Evolutionary conservation across 306 rosid species (phyloP).

Genomic region (Amphicarpaea edgeworthii): DNA sequence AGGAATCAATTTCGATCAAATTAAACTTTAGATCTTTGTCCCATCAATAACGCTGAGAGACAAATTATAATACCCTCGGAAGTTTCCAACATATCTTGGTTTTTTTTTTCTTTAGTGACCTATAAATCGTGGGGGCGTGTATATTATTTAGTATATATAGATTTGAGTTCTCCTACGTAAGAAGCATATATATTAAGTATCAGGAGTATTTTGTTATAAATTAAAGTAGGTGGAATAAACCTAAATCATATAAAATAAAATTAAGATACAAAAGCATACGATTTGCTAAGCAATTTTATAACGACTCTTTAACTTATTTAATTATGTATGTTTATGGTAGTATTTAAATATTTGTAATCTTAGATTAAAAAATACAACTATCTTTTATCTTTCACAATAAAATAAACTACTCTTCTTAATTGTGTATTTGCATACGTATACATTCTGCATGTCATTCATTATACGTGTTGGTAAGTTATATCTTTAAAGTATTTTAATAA

Average conservation of each 20-base stretch:
- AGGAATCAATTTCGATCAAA: too few relatives aligned
- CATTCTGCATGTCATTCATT: too few relatives aligned
- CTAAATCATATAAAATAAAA: not conserved
- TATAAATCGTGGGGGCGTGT: not conserved
- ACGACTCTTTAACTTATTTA: not conserved
- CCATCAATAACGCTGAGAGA: not conserved
- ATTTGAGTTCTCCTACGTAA: constrained; percentile 9
- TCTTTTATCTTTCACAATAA: not conserved
- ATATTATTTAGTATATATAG: not conserved
- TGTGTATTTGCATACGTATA: not conserved
- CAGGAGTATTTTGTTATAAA: not conserved
- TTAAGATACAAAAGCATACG: not conserved
- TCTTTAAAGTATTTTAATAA: too few relatives aligned
- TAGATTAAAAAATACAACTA: not conserved
- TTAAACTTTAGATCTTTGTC: too few relatives aligned
- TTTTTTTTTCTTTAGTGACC: constrained; percentile 1
- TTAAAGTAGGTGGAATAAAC: not conserved
- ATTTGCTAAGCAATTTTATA: not conserved
- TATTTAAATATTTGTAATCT: not conserved
- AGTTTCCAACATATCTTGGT: constrained; percentile 28
- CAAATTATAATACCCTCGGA: constrained; percentile 14
- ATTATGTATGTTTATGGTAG: not conserved
- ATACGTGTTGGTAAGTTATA: too few relatives aligned
- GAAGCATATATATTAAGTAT: constrained; percentile 14
- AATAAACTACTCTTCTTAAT: not conserved